Base-by-base conservation (phyloP, 2,329 filamentous ascomycete species). In the Colletotrichum theobromicola region DNA sequence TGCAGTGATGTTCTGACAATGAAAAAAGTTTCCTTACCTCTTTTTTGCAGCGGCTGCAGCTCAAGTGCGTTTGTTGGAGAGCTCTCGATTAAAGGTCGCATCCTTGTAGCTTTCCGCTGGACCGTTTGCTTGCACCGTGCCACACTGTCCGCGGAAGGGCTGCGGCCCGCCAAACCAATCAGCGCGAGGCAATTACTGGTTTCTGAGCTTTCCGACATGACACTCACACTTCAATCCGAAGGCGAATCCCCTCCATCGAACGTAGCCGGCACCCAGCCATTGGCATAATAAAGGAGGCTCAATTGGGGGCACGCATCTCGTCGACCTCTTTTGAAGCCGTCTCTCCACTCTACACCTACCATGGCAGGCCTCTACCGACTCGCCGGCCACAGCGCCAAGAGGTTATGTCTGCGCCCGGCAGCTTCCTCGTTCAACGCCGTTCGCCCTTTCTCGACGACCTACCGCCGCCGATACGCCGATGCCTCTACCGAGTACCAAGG, bases 331-430 rank as follows among this genome's bases (percentile, higher is more conserved):
- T 78, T 77, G 78, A 77, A 79, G 78, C 77, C 77, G 77, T 78
- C 78, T 80, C 79, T 78, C 76, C 78, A 55, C 76, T 79, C 76
- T 73, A 73, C 77, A 70, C 80, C 77, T 83, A 87, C 84, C 86
- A 95, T 95, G 94, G 90, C 93, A 84, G 89, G 92, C 80, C 87
- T 95, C 83, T 91, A 91, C 86, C 92, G 94, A 85, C 89, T 95
- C 83, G 93, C 93, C 84, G 90, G 92, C 89, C 90, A 89, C 85
- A 89, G 91, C 84, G 92, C 92, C 85, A 93, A 91, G 87, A 92
- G 93, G 80, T 87, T 94, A 80, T 92, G 89, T 82, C 85, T 92
- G 79, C 88, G 86, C 77, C 87, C 84, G 76, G 79, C 80, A 78
- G 67, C 84, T 65, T 64, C 79, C 37, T 77, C 81, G 78, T 78